A percentile compares a stretch with the other conserved stretches of the same genome.
Evolutionary conservation across 495 filamentous ascomycete species (phyloP).

Genomic region (Lasiosphaeria hispida): DNA sequence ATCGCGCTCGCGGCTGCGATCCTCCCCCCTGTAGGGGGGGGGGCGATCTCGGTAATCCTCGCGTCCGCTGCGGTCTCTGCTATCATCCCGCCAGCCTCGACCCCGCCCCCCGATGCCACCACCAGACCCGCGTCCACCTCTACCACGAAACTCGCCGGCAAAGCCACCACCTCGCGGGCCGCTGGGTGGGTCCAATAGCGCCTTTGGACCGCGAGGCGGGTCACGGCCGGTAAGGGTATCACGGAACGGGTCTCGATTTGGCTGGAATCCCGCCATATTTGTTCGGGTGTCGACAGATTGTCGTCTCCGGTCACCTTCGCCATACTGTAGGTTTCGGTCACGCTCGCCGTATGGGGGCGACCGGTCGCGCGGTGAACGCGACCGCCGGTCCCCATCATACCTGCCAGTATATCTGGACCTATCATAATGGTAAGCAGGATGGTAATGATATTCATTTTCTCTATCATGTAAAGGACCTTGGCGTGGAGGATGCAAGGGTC

Average conservation of each 20-base stretch:
- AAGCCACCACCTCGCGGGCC: conserved; percentile 53
- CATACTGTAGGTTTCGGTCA: conserved; percentile 31
- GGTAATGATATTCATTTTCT: no score
- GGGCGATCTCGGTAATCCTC: conserved; percentile 55
- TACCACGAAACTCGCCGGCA: conserved; percentile 45
- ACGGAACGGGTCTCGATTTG: conserved; percentile 50
- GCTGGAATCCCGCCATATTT: conserved; percentile 46
- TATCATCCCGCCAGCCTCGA: conserved; percentile 55
- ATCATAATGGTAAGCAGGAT: conserved; percentile 19
- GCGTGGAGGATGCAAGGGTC: no score
- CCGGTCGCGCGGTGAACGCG: conserved; percentile 55
- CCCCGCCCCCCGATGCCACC: conserved; percentile 39
- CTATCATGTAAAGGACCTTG: no score
- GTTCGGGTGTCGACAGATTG: conserved; percentile 48
- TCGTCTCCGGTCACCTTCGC: conserved; percentile 47
- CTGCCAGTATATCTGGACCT: conserved; percentile 47
- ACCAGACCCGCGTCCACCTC: conserved; percentile 33
- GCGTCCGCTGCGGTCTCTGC: conserved; percentile 59
- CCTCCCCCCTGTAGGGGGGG: conserved; percentile 43
- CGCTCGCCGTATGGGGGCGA: conserved; percentile 55
- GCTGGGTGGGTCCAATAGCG: conserved; percentile 61
- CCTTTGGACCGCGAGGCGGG: conserved; percentile 71
- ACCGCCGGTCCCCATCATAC: conserved; percentile 50
- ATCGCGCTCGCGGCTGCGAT: conserved; percentile 44
- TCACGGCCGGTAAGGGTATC: conserved; percentile 41